Evolutionary conservation across 768 basidiomycete genomes (phyloP), one percentile per base, ranked within the genome.

Genomic region (Hortiboletus flavorubellus): DNA sequence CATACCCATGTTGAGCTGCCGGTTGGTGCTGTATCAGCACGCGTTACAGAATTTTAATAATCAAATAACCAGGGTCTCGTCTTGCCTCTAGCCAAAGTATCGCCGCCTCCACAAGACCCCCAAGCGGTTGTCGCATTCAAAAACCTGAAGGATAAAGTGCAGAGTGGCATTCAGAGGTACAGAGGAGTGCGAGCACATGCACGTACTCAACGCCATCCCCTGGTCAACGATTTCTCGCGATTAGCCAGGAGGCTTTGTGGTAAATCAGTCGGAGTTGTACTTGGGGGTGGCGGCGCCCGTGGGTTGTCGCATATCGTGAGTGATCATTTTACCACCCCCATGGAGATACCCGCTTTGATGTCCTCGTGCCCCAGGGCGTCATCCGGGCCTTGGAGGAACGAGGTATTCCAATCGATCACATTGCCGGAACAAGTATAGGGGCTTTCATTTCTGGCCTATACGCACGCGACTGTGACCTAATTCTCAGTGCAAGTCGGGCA

Each of bases 221-320:
- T 93, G 67, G 83, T 82, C 59, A 93, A 88, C 60, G 97, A 99
- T 68, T 98, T 98, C 68, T 87, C 93, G 9, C 80, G 97, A 21
- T 74, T 99, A 38, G 97, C 97, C 2, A 77, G 97, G 53, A 75
- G 94, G 47, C 82, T 98, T 37, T 97, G 94, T 65, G 97, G 95
- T 14, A 91, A 86, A 64, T 92, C 91, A 8, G 89, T 98, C 55
- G 97, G 95, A 1, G 75, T 99, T 42, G 94, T 98, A 8, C 80
- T 99, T 2, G 97, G 97, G 18, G 97, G 97, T 7, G 97, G 97
- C n/a, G 97, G 97, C 16, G 97, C 95, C 15, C 81, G 97, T 40
- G 97, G 88, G n/a, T 76, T 89, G 42, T 81, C 86, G 0, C 88
- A 91, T 67, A 71, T 90, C 43, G 82, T 84, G 58, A 48, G 77